Percentiles rank a stretch among this genome's conserved stretches.
Conservation (phyloP, 2,329 filamentous ascomycete genomes). For the Helotiales sp. region DNA sequence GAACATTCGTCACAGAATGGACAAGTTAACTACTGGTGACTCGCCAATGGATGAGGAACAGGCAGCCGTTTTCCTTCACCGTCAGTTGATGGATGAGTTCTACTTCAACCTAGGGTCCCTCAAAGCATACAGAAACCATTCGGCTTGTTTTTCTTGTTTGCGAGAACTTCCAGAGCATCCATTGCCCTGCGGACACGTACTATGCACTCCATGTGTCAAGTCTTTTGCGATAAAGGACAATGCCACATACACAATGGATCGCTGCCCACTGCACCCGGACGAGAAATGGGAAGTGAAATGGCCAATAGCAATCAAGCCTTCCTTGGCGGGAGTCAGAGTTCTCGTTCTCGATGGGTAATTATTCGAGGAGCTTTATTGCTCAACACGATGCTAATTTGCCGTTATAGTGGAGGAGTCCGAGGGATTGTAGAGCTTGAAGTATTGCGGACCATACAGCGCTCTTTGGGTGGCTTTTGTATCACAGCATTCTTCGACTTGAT, state of each 20-base stretch:
- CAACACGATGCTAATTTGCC: neutral
- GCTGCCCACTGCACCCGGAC: neutral
- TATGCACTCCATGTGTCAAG: slow-evolving; percentile 13
- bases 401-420: slow-evolving; percentile 11
- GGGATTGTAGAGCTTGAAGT: slow-evolving; percentile 15
- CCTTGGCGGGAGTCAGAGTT: neutral
- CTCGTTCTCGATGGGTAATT: slow-evolving; percentile 3
- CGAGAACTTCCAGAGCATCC: slow-evolving; percentile 12
- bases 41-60: slow-evolving; percentile 19
- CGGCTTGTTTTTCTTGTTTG: slow-evolving; percentile 15
- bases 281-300: neutral
- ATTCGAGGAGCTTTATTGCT: neutral
- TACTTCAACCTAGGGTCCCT: slow-evolving; percentile 31
- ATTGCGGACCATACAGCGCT: slow-evolving; percentile 4
- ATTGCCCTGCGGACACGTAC: slow-evolving; percentile 17
- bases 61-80: slow-evolving; percentile 31
- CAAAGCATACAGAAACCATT: slow-evolving; percentile 34
- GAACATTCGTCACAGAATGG: slow-evolving; percentile 23
- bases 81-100: slow-evolving; percentile 34
- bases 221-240: slow-evolving; percentile 3
- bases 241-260: neutral
- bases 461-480: slow-evolving; percentile 9
- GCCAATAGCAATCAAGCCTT: neutral
- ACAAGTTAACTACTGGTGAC: neutral
- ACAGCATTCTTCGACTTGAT: slow-evolving; percentile 19